These are phyloP conservation scores for Cladophialophora psammophila DNA, from an alignment of 2,329 filamentous ascomycete species.

Conservation along the genomic window DNA sequence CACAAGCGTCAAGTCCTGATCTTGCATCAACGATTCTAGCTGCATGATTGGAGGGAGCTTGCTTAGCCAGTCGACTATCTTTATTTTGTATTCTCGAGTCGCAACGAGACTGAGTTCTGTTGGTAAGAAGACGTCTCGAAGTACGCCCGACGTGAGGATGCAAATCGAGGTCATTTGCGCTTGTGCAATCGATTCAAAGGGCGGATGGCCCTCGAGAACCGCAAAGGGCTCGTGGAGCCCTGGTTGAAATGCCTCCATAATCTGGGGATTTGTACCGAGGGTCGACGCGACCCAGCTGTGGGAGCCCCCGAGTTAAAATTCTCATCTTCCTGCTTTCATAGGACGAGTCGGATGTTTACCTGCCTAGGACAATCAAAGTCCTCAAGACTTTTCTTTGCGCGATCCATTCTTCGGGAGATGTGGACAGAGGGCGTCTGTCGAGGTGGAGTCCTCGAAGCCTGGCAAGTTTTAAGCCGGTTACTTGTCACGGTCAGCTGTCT, in stretches of 20 bases:
- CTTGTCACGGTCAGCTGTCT: neutral
- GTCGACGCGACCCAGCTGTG: slow-evolving; percentile 8
- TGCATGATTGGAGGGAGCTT: slow-evolving; percentile 7
- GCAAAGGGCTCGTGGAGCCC: slow-evolving; percentile 4
- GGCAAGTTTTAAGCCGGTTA: slow-evolving; percentile 5
- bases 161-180: slow-evolving; percentile 13
- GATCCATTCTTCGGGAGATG: slow-evolving; percentile 3
- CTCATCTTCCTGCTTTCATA: neutral
- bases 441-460: slow-evolving; percentile 6
- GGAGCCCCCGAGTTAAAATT: neutral
- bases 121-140: slow-evolving; percentile 5
- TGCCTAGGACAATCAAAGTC: slow-evolving; percentile 13
- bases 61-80: slow-evolving; percentile 5
- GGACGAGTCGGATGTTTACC: neutral
- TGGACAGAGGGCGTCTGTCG: neutral
- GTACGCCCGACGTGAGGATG: slow-evolving; percentile 10
- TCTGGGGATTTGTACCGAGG: slow-evolving; percentile 4
- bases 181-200: slow-evolving; percentile 9
- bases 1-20: neutral
- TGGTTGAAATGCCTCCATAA: slow-evolving; percentile 9
- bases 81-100: slow-evolving; percentile 6
- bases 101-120: slow-evolving; percentile 3
- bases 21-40: neutral
- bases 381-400: slow-evolving; percentile 15
- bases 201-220: neutral